Evolutionary conservation across 2,329 filamentous ascomycete genomes (phyloP).

Genomic region (Thelonectria rubi): DNA sequence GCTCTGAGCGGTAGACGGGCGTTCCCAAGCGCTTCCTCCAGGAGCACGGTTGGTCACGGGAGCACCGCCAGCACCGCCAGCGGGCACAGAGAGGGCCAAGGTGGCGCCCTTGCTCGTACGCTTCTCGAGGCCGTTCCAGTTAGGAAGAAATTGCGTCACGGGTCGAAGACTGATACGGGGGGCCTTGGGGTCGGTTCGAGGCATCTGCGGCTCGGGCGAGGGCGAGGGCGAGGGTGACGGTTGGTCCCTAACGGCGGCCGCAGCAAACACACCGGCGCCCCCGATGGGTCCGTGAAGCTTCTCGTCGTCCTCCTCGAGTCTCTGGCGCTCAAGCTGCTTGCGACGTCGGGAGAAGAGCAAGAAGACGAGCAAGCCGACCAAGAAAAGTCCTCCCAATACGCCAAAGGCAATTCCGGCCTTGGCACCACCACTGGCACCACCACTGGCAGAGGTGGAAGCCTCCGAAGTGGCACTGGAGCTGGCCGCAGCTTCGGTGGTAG

Average conservation of each 20-base stretch:
- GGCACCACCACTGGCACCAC: conserved; percentile 48
- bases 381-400: conserved; percentile 73
- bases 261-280: conserved; percentile 31
- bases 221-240: not conserved
- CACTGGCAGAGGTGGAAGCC: conserved; percentile 26
- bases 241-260: conserved; percentile 16
- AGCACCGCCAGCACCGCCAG: conserved; percentile 36
- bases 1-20: conserved; percentile 56
- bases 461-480: conserved; percentile 36
- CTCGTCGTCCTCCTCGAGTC: conserved; percentile 68
- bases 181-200: conserved; percentile 61
- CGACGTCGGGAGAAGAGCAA: conserved; percentile 76
- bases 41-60: conserved; percentile 39
- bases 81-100: conserved; percentile 49
- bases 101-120: conserved; percentile 59
- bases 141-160: conserved; percentile 83
- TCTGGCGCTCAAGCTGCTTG: conserved; percentile 66
- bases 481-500: conserved; percentile 29
- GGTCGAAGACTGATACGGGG: conserved; percentile 88
- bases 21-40: conserved; percentile 57
- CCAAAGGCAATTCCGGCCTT: conserved; percentile 90
- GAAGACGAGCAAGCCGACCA: conserved; percentile 73
- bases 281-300: conserved; percentile 61
- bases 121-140: conserved; percentile 59
- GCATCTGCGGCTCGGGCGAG: not conserved